These are phyloP conservation scores for Thalia dealbata DNA, from an alignment of 176 grass and related monocot species.

Conservation along the genomic window DNA sequence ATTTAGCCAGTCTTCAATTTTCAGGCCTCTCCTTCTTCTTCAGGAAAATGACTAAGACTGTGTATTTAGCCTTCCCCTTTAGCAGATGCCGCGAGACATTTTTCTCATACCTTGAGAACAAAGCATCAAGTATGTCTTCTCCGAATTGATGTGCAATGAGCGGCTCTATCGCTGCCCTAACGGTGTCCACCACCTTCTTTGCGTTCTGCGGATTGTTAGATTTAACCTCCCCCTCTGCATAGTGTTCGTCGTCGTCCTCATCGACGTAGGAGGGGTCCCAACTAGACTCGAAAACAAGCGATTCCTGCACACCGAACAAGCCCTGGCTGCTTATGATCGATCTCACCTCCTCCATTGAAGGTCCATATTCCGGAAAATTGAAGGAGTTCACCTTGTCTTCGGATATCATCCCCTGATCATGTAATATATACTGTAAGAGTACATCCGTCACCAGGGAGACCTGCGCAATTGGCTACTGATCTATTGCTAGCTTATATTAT, in stretches of 20 bases:
- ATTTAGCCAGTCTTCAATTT: too few relatives aligned
- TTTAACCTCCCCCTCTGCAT: too few relatives aligned
- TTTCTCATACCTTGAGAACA: constrained; percentile 31
- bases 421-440: too few relatives aligned
- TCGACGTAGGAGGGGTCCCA: constrained; percentile 33
- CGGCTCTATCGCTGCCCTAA: constrained; percentile 13
- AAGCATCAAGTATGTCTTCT: constrained; percentile 24
- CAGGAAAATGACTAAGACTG: constrained; percentile 33
- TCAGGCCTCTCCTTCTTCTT: too few relatives aligned
- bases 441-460: too few relatives aligned
- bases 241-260: background rate
- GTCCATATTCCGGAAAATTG: constrained; percentile 12
- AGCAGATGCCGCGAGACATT: constrained; percentile 25
- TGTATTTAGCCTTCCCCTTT: constrained; percentile 35
- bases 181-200: background rate
- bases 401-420: constrained; percentile 16
- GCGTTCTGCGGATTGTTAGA: constrained; percentile 9
- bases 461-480: too few relatives aligned
- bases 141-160: constrained; percentile 27
- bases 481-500: too few relatives aligned
- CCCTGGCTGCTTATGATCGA: background rate
- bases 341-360: constrained; percentile 24
- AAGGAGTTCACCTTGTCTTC: constrained; percentile 15
- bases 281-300: constrained; percentile 16
- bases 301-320: constrained; percentile 11